A percentile compares a stretch with the other conserved stretches of the same genome.
phyloP scores from a whole-genome alignment of 2,329 filamentous ascomycete species.

The Colletotrichum eleusines region DNA sequence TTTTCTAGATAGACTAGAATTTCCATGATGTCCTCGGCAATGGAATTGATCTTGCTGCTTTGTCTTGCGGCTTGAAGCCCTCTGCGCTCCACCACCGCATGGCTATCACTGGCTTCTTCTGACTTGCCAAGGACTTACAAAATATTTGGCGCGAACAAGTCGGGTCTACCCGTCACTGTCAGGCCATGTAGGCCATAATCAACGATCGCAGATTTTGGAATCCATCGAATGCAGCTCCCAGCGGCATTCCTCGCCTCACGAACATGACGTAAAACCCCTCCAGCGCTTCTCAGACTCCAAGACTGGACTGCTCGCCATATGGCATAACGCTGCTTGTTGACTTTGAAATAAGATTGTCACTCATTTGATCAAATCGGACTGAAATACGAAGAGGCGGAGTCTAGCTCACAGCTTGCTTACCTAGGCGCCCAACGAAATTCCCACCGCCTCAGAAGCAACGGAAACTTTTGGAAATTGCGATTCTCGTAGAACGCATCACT shows the following conservation, averaged over 20 bases:
- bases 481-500: not conserved
- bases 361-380: not conserved
- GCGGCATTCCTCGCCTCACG: not conserved
- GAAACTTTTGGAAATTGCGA: not conserved
- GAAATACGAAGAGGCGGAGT: not conserved
- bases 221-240: not conserved
- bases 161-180: not conserved
- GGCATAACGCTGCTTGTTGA: not conserved
- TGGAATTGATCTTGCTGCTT: not conserved
- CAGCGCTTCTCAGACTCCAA: not conserved
- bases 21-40: not conserved
- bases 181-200: not conserved
- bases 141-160: not conserved
- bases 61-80: too few species aligned
- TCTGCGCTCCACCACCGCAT: too few species aligned
- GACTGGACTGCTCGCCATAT: too few species aligned
- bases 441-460: too few species aligned
- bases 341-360: not conserved
- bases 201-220: not conserved
- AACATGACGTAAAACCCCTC: not conserved
- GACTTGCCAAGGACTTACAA: not conserved
- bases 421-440: too few species aligned
- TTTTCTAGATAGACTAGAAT: slow-evolving; percentile 16
- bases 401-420: too few species aligned
- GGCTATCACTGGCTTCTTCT: not conserved